Evolutionary conservation across 1,139 yeast species (phyloP), one percentile per base, ranked within the genome.

Genomic region (Yamadazyma siamensis): DNA sequence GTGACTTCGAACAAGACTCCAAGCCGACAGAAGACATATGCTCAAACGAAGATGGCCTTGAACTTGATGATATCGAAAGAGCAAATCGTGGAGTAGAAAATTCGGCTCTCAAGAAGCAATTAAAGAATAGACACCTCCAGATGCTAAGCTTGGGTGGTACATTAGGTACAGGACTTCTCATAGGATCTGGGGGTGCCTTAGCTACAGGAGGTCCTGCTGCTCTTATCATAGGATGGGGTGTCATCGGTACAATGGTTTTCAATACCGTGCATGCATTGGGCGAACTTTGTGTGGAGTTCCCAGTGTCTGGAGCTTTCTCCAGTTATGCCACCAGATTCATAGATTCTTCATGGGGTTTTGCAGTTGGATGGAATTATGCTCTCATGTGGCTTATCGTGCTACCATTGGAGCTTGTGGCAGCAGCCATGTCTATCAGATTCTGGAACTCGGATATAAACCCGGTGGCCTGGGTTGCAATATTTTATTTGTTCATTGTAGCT

Each of bases 211-310:
- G 96, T 21, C 94, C 94, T 4, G 91, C 84, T 5, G 83, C 85
- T 33, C 60, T 85, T 26, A 54, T 85, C 25, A 72, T 80, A 35
- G 88, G 88, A 34, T 85, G 80, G 50, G 74, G 75, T 31, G 58
- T 80, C 27, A 71, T 83, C 40, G 84, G 88, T 26, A 65, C 82
- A 6, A 69, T 82, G 73, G 75, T 86, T 44, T 83, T 76, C 59
- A 73, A 77, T 47, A 81, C 85, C 27, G 80, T 85, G 47, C 89
- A 84, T 52, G 80, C 91, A n/a, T 75, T 87, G 34, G 94, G 95
- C 41, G 96, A 87, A 56, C 54, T 86, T 52, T 87, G 94, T 27
- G 85, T 83, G 23, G 70, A 79, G 10, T 84, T 80, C 56, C 89
- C 94, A 5, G 78, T 85, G 26, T 67, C 83, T 33, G 95, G 95